phyloP scores from a whole-genome alignment of 805 yeast species.

The Wickerhamiella nectarea region DNA sequence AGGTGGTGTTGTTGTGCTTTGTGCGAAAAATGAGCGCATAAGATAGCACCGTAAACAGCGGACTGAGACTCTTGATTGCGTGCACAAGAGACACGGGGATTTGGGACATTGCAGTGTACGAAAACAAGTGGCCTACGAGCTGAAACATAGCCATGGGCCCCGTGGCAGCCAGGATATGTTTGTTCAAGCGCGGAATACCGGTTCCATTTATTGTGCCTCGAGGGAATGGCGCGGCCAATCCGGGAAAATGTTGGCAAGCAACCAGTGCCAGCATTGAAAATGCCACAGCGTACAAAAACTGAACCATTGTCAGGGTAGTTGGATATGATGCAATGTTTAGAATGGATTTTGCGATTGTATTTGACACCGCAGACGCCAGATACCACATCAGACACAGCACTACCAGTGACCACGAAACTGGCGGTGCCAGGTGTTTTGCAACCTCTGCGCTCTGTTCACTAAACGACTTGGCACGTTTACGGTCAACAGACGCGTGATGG shows the following conservation, averaged over 20 bases:
- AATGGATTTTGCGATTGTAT: conserved; percentile 68
- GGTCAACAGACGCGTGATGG: not conserved
- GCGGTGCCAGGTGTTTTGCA: conserved; percentile 29
- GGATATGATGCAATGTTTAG: conserved; percentile 61
- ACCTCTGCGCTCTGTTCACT: conserved; percentile 25
- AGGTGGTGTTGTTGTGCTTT: conserved; percentile 50
- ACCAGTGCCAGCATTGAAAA: conserved; percentile 22
- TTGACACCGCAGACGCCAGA: conserved; percentile 61
- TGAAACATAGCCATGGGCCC: conserved; percentile 94
- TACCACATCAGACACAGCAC: conserved; percentile 67
- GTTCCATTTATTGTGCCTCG: conserved; percentile 22
- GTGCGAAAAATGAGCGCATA: conserved; percentile 50
- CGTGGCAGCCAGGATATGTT: conserved; percentile 31
- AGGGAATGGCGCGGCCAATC: conserved; percentile 21
- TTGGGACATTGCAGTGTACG: conserved; percentile 81
- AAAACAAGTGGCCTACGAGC: conserved; percentile 78
- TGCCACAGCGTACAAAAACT: conserved; percentile 58
- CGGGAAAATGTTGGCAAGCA: conserved; percentile 22
- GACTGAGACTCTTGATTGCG: conserved; percentile 84
- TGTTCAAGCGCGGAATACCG: conserved; percentile 19
- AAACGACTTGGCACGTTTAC: conserved; percentile 17
- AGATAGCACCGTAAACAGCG: conserved; percentile 72
- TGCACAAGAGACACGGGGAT: conserved; percentile 94
- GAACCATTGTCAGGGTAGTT: conserved; percentile 77
- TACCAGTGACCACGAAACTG: conserved; percentile 33